Base-by-base conservation (phyloP, 768 basidiomycete genomes). In the Jaapia argillacea region DNA sequence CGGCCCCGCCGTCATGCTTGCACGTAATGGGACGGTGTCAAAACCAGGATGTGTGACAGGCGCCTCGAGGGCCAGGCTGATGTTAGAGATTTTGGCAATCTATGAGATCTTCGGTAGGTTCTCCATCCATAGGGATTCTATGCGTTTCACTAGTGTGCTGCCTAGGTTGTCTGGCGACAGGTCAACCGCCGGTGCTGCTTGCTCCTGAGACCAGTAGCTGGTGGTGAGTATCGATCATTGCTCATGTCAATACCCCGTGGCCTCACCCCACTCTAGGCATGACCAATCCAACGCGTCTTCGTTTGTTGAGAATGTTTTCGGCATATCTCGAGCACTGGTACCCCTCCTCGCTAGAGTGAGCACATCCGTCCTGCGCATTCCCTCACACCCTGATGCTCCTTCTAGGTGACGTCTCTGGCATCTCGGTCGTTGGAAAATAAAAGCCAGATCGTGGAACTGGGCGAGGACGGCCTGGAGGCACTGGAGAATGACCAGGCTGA, bases 241-340 rank as follows among this genome's bases (percentile, higher is more conserved):
- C 22, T 45, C 53, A 50, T 42, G 45, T 41, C 48, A 42, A 27
- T 41, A 43, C 41, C 49, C 43, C 43, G 44, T 47, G 33, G 43
- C 44, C 50, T 48, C 48, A 49, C 48, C 5, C 23, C 23, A 24
- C n/a, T 43, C 20, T 42, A 56, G 58, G 53, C 48, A 58, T 51
- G 52, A 60, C 55, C 42, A 60, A 46, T 44, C 63, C 50, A 53
- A 64, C 60, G 48, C 58, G 50, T 44, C 48, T 43, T 66, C 67
- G 45, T 65, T 63, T 36, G 62, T 70, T 36, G 71, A 75, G 53
- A 67, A 60, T 48, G 64, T 65, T 44, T 68, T 70, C 54, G 72
- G 70, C 36, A 63, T 62, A 44, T 62, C 58, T 28, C 60, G 60
- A 41, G 44, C 43, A 25, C 51, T 57, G 39, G 45, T 62, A 13